Evolutionary conservation across 2,329 filamentous ascomycete genomes (phyloP), one percentile per base, ranked within the genome.

Genomic region (Tolypocladium ophioglossoides): DNA sequence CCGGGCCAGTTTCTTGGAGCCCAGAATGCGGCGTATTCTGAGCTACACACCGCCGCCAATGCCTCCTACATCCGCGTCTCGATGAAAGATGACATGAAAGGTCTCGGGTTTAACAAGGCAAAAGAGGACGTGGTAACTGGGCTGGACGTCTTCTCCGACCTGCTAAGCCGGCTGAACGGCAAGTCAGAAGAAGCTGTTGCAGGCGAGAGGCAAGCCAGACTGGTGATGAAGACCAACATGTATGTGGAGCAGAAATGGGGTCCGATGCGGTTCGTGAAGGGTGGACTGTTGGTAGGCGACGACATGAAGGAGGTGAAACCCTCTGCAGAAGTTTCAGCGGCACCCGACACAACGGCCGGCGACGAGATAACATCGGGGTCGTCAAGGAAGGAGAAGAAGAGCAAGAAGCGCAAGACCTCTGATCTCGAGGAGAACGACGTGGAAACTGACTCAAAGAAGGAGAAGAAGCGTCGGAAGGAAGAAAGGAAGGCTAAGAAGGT

Each of bases 21-120:
- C 4, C 79, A 86, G 63, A 78, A 91, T 66, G 84, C 90, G 9
- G 72, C 83, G 0, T 91, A 96, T 63, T 79, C 87, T 34, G 81
- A 84, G 49, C 81, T 87, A 57, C 88, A 91, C 70, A 91, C 87
- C 24, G 81, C 84, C 3, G 91, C 89, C 41, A 95, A 87, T 68
- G 81, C 87, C 30, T 89, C 89, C 3, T 89, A 95, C 67, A 94
- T 97, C 63, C 85, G 87, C 56, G 88, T 95, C 40, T 73, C 84
- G 34, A 72, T 96, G 58, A 96, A 96, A 66, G 91, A 97, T 66
- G 91, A 97, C 68, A 95, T 86, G 62, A 81, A 95, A 46, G 94
- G 94, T 3, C 76, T 99, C 46, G 94, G 94, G 34, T 94, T 91
- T 59, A 86, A 86, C 68, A 78, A 83, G 58, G 86, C 85, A 53